Evolutionary conservation across 176 grass and related monocot genomes (phyloP).

Genomic region (Bromus sterilis): DNA sequence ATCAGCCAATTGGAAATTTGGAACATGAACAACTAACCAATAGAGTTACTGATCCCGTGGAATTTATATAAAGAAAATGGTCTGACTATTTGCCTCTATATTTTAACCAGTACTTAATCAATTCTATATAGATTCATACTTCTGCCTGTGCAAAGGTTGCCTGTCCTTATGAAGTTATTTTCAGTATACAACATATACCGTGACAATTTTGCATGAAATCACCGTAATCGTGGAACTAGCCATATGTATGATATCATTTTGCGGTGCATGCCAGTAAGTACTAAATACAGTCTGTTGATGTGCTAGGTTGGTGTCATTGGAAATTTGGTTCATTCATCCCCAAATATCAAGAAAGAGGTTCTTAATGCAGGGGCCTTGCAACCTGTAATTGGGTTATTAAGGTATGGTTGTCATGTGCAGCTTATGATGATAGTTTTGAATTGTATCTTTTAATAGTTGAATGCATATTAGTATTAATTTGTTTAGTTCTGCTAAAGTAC

Average conservation of each 20-base stretch:
- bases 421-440: conserved; percentile 20
- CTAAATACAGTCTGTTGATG: neutral
- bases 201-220: neutral
- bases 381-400: conserved; percentile 93
- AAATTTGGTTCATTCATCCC: conserved; percentile 99
- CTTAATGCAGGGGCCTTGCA: conserved; percentile 88
- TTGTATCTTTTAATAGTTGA: conserved; percentile 35
- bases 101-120: neutral
- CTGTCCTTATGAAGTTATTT: neutral
- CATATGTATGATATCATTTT: neutral
- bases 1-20: neutral
- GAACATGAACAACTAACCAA: conserved; percentile 16
- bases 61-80: conserved; percentile 1
- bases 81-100: neutral
- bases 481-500: conserved; percentile 6
- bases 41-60: neutral
- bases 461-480: neutral
- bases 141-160: neutral
- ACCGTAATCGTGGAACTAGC: neutral
- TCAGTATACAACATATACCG: neutral
- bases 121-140: conserved; percentile 7
- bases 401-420: conserved; percentile 38
- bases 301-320: conserved; percentile 97
- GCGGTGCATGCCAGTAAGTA: neutral
- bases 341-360: conserved; percentile 99